These are phyloP conservation scores for Ruellia speciosa DNA, from an alignment of 305 asterid species.

Conservation along the genomic window DNA sequence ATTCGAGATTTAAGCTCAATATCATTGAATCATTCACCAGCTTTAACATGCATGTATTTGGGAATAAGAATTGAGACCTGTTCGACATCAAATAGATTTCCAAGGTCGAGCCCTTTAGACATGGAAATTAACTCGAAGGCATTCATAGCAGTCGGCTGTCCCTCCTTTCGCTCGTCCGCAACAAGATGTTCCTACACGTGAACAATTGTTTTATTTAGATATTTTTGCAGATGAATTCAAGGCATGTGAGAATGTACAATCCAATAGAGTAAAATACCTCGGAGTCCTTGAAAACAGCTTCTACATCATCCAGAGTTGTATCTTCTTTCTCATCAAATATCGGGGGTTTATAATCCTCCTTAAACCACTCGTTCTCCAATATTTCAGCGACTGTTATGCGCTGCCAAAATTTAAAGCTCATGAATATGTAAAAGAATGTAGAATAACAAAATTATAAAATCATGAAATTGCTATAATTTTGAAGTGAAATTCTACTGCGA, in stretches of 20 bases:
- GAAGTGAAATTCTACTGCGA: too few relatives aligned
- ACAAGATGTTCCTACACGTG: too few relatives aligned
- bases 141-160: constrained; percentile 81
- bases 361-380: constrained; percentile 63
- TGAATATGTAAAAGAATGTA: too few relatives aligned
- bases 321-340: constrained; percentile 43
- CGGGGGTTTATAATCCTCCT: constrained; percentile 61
- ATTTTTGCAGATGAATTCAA: not conserved
- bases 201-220: too few relatives aligned
- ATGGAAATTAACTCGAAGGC: constrained; percentile 88
- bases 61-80: too few relatives aligned
- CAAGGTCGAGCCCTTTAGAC: constrained; percentile 90
- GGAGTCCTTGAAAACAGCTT: constrained; percentile 45
- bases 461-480: too few relatives aligned
- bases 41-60: too few relatives aligned
- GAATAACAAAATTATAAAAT: too few relatives aligned
- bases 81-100: constrained; percentile 81
- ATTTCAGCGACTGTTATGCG: constrained; percentile 51
- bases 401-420: constrained; percentile 24
- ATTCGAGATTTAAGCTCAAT: too few relatives aligned
- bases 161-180: constrained; percentile 61
- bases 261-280: too few relatives aligned
- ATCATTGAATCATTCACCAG: not conserved
- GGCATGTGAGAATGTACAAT: constrained; percentile 2
- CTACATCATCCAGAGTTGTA: constrained; percentile 50